Conservation (phyloP, 2,329 filamentous ascomycete species). For the Colletotrichum falcatum region DNA sequence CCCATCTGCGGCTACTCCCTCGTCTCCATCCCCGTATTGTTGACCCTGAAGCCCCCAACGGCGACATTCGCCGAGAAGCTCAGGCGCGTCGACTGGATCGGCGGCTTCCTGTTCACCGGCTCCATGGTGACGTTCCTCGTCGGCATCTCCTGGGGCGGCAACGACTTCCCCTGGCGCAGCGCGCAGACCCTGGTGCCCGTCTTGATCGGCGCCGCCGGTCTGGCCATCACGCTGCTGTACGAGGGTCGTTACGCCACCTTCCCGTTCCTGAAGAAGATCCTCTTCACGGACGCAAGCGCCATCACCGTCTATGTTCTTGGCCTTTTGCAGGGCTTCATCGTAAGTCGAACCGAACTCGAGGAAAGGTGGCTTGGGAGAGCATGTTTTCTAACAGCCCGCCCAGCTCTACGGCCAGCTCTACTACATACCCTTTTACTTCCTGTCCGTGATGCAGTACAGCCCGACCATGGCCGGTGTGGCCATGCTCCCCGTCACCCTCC, state of each 20-base stretch:
- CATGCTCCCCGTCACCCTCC: constrained; percentile 50
- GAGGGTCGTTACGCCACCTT: constrained; percentile 49
- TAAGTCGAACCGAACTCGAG: constrained; percentile 40
- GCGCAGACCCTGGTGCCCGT: constrained; percentile 56
- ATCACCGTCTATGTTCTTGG: constrained; percentile 49
- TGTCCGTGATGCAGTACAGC: constrained; percentile 49
- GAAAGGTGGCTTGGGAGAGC: no score
- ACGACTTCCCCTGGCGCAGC: constrained; percentile 56
- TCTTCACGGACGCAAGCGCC: constrained; percentile 48
- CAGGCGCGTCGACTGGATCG: constrained; percentile 58
- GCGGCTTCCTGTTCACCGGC: constrained; percentile 58
- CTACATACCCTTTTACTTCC: constrained; percentile 54
- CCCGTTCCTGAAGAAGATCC: constrained; percentile 48
- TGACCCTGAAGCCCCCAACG: constrained; percentile 52
- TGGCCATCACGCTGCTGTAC: constrained; percentile 53
- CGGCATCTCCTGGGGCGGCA: constrained; percentile 61
- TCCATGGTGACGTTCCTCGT: constrained; percentile 59
- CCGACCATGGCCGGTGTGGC: constrained; percentile 51
- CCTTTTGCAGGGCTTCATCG: constrained; percentile 50
- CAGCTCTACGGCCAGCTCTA: constrained; percentile 50
- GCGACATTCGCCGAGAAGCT: constrained; percentile 51
- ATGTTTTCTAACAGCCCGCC: not conserved
- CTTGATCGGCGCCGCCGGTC: constrained; percentile 55
- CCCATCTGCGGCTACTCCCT: constrained; percentile 57
- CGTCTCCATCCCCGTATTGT: constrained; percentile 54